These are phyloP conservation scores for Phytophthora idaei DNA, from an alignment of 352 stramenopile species.

Conservation along the genomic window DNA sequence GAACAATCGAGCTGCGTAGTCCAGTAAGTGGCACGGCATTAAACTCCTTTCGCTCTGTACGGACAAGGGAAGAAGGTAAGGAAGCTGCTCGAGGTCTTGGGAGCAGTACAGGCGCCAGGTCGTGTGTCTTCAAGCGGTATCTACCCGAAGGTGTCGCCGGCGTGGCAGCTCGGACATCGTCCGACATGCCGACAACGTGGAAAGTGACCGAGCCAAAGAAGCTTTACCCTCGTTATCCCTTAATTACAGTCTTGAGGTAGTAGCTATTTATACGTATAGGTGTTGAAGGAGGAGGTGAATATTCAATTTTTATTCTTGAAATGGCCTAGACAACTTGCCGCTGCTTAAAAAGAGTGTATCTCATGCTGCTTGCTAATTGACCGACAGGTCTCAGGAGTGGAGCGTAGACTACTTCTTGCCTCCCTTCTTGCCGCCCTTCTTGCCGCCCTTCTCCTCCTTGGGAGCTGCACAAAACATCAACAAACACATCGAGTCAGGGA, in stretches of 20 bases:
- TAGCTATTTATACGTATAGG: slow-evolving; percentile 18
- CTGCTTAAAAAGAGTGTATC: slow-evolving; percentile 8
- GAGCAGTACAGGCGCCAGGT: slow-evolving; percentile 21
- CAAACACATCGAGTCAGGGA: slow-evolving; percentile 3
- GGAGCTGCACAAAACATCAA: slow-evolving; percentile 22
- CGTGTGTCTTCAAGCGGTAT: slow-evolving; percentile 27
- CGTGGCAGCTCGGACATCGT: slow-evolving; percentile 3
- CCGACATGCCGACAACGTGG: slow-evolving; percentile 8
- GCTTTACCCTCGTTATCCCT: background rate
- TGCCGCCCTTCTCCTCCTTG: slow-evolving; percentile 37
- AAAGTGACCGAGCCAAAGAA: slow-evolving; percentile 1
- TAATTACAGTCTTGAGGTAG: background rate
- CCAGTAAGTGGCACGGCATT: background rate
- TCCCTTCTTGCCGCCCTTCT: slow-evolving; percentile 58
- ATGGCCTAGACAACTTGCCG: slow-evolving; percentile 8
- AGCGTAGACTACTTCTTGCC: slow-evolving; percentile 55
- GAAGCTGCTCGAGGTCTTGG: slow-evolving; percentile 11
- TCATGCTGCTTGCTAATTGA: slow-evolving; percentile 20
- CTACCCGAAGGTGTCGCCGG: background rate
- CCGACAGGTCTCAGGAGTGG: background rate
- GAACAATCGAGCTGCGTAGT: background rate
- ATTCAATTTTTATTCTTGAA: slow-evolving; percentile 22
- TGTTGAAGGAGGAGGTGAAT: background rate
- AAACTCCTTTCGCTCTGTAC: slow-evolving; percentile 3
- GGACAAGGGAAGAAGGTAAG: slow-evolving; percentile 2